These are phyloP conservation scores for Venturia effusa DNA, from an alignment of 2,329 filamentous ascomycete genomes.

Conservation along the genomic window DNA sequence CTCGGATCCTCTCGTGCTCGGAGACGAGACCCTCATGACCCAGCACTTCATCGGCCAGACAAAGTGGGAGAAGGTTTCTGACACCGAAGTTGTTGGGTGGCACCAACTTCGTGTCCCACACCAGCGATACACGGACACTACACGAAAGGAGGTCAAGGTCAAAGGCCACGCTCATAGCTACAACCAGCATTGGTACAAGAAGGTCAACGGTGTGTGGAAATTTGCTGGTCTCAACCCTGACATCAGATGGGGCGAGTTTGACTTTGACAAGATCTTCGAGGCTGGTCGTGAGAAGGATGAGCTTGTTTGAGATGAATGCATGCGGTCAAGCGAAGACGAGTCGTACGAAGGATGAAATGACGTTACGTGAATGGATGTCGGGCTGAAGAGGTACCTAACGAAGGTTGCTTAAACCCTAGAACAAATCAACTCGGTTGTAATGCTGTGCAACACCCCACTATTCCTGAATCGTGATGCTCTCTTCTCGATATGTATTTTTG, in stretches of 20 bases:
- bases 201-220: constrained; percentile 48
- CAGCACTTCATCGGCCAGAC: constrained; percentile 47
- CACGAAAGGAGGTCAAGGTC: constrained; percentile 34
- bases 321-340: background rate
- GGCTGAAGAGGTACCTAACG: background rate
- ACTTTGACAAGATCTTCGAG: constrained; percentile 45
- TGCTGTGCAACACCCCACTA: background rate
- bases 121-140: constrained; percentile 42
- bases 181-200: constrained; percentile 45
- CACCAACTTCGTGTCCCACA: constrained; percentile 50
- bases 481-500: no score
- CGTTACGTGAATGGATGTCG: background rate
- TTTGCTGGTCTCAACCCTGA: constrained; percentile 45
- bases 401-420: background rate
- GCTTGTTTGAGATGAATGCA: background rate
- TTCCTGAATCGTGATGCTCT: background rate
- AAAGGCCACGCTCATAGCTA: constrained; percentile 48
- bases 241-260: constrained; percentile 45
- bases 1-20: constrained; percentile 41
- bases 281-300: constrained; percentile 28
- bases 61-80: constrained; percentile 39
- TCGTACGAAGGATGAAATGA: background rate
- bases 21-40: constrained; percentile 42
- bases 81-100: constrained; percentile 39
- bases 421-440: background rate